Conservation (phyloP, 768 basidiomycete genomes). For the Psilocybe sp. region DNA sequence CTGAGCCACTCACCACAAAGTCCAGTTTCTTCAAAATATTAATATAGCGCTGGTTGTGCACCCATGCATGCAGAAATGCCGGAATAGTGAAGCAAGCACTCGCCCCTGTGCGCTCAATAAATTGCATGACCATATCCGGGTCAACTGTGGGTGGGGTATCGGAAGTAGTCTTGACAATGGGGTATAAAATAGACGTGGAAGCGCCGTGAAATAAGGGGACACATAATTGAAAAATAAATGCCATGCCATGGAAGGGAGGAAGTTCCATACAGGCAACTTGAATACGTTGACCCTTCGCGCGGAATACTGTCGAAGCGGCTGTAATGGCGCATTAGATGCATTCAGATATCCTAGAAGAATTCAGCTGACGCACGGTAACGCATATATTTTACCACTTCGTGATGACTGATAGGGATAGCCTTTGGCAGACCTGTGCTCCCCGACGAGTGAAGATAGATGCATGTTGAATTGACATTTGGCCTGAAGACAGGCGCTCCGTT, state of each 20-base stretch:
- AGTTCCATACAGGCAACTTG: slow-evolving; percentile 27
- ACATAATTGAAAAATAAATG: slow-evolving; percentile 27
- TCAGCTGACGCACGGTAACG: too few species aligned
- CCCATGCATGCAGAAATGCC: slow-evolving; percentile 36
- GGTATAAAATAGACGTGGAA: slow-evolving; percentile 25
- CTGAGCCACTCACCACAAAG: slow-evolving; percentile 1
- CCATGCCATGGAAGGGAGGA: slow-evolving; percentile 39
- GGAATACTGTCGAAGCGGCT: too few species aligned
- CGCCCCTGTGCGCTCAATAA: slow-evolving; percentile 23
- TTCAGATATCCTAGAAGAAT: too few species aligned
- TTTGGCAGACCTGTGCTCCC: too few species aligned
- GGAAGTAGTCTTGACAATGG: slow-evolving; percentile 23
- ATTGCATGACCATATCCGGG: slow-evolving; percentile 28
- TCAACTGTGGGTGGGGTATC: slow-evolving; percentile 28
- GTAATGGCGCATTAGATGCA: too few species aligned
- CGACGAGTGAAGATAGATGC: too few species aligned
- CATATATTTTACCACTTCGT: too few species aligned
- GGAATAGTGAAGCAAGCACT: slow-evolving; percentile 34
- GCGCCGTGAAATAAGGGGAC: slow-evolving; percentile 22
- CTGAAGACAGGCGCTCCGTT: too few species aligned
- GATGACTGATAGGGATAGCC: too few species aligned
- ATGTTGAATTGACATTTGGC: too few species aligned
- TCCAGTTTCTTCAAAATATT: slow-evolving; percentile 20
- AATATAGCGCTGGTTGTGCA: slow-evolving; percentile 21
- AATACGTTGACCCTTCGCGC: slow-evolving; percentile 3